Evolutionary conservation across 768 basidiomycete species (phyloP).

Genomic region (Pleurotus sapidus): DNA sequence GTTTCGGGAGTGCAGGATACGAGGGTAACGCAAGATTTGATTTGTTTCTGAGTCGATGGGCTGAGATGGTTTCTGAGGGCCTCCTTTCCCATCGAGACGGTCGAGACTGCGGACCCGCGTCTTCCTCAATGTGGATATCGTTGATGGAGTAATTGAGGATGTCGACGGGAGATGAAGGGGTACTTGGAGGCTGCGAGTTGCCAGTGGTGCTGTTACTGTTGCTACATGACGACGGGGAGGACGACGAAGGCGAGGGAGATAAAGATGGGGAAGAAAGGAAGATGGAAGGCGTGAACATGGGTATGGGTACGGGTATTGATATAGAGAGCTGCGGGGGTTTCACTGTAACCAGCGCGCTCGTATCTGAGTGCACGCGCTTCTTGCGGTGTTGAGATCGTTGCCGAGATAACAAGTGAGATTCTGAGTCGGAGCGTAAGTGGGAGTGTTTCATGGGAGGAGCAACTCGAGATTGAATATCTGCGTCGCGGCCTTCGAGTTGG

Average conservation of each 20-base stretch:
- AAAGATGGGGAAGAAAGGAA: neutral
- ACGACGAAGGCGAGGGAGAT: too few relatives aligned
- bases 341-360: neutral
- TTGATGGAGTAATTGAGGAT: too few relatives aligned
- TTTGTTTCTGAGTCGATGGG: neutral
- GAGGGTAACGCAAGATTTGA: neutral
- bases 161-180: neutral
- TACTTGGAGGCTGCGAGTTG: neutral
- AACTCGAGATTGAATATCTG: neutral
- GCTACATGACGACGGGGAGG: too few relatives aligned
- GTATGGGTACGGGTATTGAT: neutral
- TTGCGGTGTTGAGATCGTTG: neutral
- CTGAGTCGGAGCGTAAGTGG: neutral
- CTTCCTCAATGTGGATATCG: neutral
- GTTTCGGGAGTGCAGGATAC: neutral
- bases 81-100: neutral
- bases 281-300: constrained; percentile 3
- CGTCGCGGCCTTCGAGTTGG: neutral
- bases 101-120: neutral
- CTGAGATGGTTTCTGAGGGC: too few relatives aligned
- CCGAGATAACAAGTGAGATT: neutral
- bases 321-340: neutral
- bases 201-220: too few relatives aligned
- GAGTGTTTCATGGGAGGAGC: neutral
- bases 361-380: neutral